Evolutionary conservation across 179 eudicot genomes (phyloP).

Genomic region (Silene vulgaris): DNA sequence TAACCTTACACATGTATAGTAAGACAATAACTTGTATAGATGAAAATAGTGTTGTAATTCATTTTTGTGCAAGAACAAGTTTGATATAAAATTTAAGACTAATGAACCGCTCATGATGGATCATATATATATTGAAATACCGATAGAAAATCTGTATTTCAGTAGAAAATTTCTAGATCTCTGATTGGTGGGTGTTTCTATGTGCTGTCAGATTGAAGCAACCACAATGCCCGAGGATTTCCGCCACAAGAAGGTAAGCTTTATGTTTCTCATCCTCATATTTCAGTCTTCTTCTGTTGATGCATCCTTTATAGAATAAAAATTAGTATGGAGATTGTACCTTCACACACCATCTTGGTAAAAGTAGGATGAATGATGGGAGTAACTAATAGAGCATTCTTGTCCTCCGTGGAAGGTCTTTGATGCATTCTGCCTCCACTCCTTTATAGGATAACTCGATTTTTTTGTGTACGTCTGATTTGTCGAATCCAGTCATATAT

Average conservation of each 20-base stretch:
- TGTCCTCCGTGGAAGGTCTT: too few relatives aligned
- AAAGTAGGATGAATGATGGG: neutral
- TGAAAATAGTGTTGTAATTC: neutral
- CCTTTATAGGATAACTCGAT: too few relatives aligned
- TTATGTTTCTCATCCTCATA: neutral
- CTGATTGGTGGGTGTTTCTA: slow-evolving; percentile 7
- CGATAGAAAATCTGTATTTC: too few relatives aligned
- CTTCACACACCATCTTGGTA: neutral
- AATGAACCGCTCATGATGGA: slow-evolving; percentile 10
- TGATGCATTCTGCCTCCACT: too few relatives aligned
- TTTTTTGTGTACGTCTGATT: neutral
- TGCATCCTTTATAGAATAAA: too few relatives aligned
- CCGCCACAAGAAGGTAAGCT: slow-evolving; percentile 66
- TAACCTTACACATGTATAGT: neutral
- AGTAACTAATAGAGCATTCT: too few relatives aligned
- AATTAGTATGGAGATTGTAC: too few relatives aligned
- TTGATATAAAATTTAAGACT: neutral
- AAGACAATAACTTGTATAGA: neutral
- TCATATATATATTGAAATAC: neutral
- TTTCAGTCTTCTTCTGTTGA: neutral
- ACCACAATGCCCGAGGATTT: slow-evolving; percentile 82
- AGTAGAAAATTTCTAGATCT: neutral
- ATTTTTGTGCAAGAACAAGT: neutral
- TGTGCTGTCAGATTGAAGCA: slow-evolving; percentile 62
- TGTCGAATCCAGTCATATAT: neutral